Percentiles rank a stretch among this genome's conserved stretches.
phyloP scores from a whole-genome alignment of 169 alveolate species.

The Miamiensis avidus region DNA sequence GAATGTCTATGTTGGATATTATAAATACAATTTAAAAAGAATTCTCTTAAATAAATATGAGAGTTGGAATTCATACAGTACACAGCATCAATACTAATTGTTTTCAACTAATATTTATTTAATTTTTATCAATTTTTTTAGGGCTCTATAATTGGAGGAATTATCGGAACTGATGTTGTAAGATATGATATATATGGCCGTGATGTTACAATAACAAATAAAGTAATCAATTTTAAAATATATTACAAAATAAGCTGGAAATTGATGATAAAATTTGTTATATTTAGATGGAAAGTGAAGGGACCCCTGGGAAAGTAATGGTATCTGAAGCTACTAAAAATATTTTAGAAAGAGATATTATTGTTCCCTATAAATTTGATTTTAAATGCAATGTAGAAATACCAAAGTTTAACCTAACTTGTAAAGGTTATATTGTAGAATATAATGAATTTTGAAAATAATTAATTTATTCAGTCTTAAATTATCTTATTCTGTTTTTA shows the following conservation, averaged over 20 bases:
- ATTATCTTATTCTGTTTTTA: too few relatives aligned
- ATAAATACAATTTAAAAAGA: conserved; percentile 39
- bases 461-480: too few relatives aligned
- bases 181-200: conserved; percentile 63
- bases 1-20: conserved; percentile 40
- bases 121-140: background rate
- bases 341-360: conserved; percentile 23
- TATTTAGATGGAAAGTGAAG: conserved; percentile 48
- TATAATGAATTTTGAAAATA: background rate
- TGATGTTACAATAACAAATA: conserved; percentile 54
- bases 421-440: background rate
- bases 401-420: background rate
- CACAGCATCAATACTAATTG: too few relatives aligned
- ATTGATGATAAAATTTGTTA: too few relatives aligned
- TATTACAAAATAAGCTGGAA: too few relatives aligned
- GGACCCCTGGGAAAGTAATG: conserved; percentile 44
- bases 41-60: conserved; percentile 51
- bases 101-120: background rate
- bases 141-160: conserved; percentile 55
- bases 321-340: conserved; percentile 45
- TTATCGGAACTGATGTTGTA: conserved; percentile 54
- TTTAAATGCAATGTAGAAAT: background rate
- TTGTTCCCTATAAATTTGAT: background rate
- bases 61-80: conserved; percentile 70
- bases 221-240: background rate